phyloP scores from a whole-genome alignment of 2,329 filamentous ascomycete species.

The Arthrinium puccinioides region DNA sequence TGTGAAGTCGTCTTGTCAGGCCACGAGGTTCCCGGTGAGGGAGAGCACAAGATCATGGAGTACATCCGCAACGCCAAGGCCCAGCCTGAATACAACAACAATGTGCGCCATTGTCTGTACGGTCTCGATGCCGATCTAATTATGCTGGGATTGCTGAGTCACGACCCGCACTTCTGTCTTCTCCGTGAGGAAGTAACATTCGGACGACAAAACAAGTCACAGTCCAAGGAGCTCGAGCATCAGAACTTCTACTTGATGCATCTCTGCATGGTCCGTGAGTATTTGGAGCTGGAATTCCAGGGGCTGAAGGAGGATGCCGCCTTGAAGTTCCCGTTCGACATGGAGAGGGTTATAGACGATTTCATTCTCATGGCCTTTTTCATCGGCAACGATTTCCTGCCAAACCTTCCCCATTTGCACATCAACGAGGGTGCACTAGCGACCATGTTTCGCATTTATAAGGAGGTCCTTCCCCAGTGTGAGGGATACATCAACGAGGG shows the following conservation, averaged over 20 bases:
- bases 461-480: constrained; percentile 76
- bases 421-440: constrained; percentile 97
- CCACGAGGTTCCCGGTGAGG: constrained; percentile 95
- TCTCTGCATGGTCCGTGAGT: constrained; percentile 94
- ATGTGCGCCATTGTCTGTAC: constrained; percentile 93
- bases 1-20: constrained; percentile 94
- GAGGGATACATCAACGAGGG: constrained; percentile 96
- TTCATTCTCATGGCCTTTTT: constrained; percentile 99
- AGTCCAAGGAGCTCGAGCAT: constrained; percentile 94
- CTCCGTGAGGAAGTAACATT: constrained; percentile 97
- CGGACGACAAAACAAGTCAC: constrained; percentile 76
- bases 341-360: constrained; percentile 96
- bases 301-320: constrained; percentile 70
- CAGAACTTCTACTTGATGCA: constrained; percentile 98
- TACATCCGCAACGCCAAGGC: constrained; percentile 98
- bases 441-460: constrained; percentile 97
- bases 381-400: constrained; percentile 97
- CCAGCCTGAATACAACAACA: constrained; percentile 85
- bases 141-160: constrained; percentile 94
- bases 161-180: constrained; percentile 96
- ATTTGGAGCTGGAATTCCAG: constrained; percentile 93
- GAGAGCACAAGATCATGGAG: constrained; percentile 99
- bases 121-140: constrained; percentile 96
- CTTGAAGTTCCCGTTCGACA: constrained; percentile 75
- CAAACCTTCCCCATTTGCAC: constrained; percentile 90